Base-by-base conservation (phyloP, 164 flowering plant species). In the Malania oleifera region DNA sequence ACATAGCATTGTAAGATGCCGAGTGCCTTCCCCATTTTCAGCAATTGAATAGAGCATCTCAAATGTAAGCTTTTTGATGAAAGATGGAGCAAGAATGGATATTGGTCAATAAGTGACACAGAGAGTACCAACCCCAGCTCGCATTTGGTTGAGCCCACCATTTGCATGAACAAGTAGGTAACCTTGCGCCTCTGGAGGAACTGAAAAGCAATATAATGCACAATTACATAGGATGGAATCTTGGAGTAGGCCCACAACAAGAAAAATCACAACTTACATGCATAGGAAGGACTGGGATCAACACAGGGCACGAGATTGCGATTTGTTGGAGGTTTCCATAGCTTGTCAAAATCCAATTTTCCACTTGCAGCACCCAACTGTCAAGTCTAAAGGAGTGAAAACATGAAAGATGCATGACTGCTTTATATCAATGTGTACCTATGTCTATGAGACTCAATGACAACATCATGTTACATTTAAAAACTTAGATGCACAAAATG, bases 131-230 rank as follows among this genome's bases (percentile, higher is more conserved):
- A 93, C 99, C 92, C 99, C 99, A 57, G 99, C 88, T 9, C 99
- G 84, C 99, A 93, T 93, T 76, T 93, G 99, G 74, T 93, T 93
- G 56, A 93, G 99, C 55, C 99, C 99, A 52, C 99, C 99, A 77
- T 93, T 90, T 15, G 97, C 73, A 67, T 85, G 74, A 66, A 90
- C 99, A 50, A 90, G 79, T 69, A 93, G 82, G 73, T 84, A 93
- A 27, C 96, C 91, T 35, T 71, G 78, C 10, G 92, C 78, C 59
- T 74, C 82, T 7, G 50, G 61, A 57, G 95, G 84, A 71, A 74
- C 97, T 87, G 91, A 62, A 68, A 56, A 63, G 58, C 35, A 72
- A 63, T 12, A 47, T n/a, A n/a, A 57, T 24, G 29, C 38, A 31
- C 17, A 52, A 43, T 10, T 23, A 18, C 2, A 63, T 7, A 40